A percentile compares a stretch with the other conserved stretches of the same genome.
These are phyloP conservation scores for Lecanicillium sp. DNA, from an alignment of 2,329 filamentous ascomycete genomes.

Conservation along the genomic window DNA sequence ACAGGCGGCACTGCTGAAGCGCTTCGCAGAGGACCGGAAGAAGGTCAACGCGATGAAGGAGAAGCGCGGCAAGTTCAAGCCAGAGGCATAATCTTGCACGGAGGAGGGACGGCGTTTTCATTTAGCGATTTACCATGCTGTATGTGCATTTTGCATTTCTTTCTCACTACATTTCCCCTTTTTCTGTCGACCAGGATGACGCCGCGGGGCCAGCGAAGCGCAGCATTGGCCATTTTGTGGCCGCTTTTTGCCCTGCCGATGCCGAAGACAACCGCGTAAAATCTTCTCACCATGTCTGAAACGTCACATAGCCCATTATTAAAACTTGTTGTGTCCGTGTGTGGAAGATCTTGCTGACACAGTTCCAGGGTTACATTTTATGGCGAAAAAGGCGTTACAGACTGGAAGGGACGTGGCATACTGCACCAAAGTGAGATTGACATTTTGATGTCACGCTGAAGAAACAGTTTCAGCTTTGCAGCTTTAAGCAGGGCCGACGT, in stretches of 20 bases:
- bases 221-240: slow-evolving; percentile 5
- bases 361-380: no score
- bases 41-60: slow-evolving; percentile 65
- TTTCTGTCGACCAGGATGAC: slow-evolving; percentile 34
- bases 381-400: no score
- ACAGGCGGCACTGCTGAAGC: slow-evolving; percentile 58
- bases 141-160: slow-evolving; percentile 10
- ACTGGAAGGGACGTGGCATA: no score
- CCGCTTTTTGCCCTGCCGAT: slow-evolving; percentile 25
- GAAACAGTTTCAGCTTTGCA: no score
- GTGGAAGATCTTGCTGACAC: not conserved
- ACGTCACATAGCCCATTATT: slow-evolving; percentile 6
- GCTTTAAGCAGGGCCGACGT: no score
- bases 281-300: slow-evolving; percentile 62
- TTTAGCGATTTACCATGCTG: not conserved
- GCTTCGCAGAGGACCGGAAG: slow-evolving; percentile 69
- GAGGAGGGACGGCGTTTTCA: not conserved
- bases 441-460: no score
- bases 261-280: slow-evolving; percentile 57
- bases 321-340: not conserved
- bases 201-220: slow-evolving; percentile 44
- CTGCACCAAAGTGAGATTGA: no score
- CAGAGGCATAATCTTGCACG: slow-evolving; percentile 31
- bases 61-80: slow-evolving; percentile 55
- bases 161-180: not conserved